These are phyloP conservation scores for Fusarium sterilihyphosum DNA, from an alignment of 2,329 filamentous ascomycete species.

Conservation along the genomic window DNA sequence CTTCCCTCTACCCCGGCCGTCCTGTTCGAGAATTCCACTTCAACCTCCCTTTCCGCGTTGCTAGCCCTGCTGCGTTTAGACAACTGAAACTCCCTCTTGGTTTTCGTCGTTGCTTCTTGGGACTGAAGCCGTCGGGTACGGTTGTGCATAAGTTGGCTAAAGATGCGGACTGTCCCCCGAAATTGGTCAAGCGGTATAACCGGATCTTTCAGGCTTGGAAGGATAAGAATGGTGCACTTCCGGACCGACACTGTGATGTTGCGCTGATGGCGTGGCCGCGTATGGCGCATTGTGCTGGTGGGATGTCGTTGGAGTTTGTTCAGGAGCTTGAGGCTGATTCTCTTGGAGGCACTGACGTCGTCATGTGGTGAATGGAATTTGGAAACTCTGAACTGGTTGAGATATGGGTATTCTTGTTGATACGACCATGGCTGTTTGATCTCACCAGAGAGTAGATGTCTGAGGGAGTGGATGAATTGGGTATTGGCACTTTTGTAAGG, in stretches of 20 bases:
- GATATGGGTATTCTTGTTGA: neutral
- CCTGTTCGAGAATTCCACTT: neutral
- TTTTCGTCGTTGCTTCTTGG: neutral
- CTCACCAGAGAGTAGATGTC: neutral
- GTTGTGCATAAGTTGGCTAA: neutral
- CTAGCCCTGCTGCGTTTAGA: rapidly evolving
- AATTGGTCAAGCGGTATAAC: neutral
- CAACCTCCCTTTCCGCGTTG: neutral
- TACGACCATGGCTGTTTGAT: neutral
- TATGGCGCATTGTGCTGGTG: neutral
- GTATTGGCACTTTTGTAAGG: neutral
- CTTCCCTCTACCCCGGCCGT: rapidly evolving
- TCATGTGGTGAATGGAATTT: rapidly evolving
- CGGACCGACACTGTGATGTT: neutral
- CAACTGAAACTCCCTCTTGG: neutral
- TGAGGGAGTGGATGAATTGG: neutral
- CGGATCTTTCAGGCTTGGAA: neutral
- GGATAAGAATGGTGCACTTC: neutral
- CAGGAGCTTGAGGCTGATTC: neutral
- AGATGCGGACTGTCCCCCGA: neutral
- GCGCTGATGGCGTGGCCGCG: neutral
- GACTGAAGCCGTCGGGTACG: neutral
- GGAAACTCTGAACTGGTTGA: neutral
- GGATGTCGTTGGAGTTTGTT: neutral
- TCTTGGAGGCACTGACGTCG: neutral